Base-by-base conservation (phyloP, 441 rosid species). In the Raphanus hybrid region DNA sequence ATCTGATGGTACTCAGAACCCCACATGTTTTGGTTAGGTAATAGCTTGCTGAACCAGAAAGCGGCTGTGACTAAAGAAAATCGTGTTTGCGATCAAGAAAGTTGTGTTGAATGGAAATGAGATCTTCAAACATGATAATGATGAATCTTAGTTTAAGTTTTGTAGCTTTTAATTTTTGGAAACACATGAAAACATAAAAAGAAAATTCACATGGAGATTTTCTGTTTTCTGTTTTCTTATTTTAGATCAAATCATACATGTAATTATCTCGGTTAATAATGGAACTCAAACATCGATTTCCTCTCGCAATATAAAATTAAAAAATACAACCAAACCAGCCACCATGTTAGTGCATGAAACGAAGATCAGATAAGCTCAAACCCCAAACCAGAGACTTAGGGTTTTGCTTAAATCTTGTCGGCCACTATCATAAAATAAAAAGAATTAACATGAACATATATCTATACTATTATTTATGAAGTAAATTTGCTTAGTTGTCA, bases 361-460 rank as follows among this genome's bases (percentile, higher is more conserved):
- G 74, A 69, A 79, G 69, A 43, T 75, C 63, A 74, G 59, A 64
- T 45, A 48, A 79, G 79, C 82, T 74, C 73, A 55, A 69, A 45
- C 75, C 72, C 75, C 72, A 64, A 74, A 79, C 76, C 71, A 74
- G 78, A 69, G 67, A 55, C 75, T 79, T 55, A 23, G 82, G 78
- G 79, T 63, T 74, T 64, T 74, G 82, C 67, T 79, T 32, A 2
- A 79, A 57, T 55, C 29, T 73, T 79, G 82, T 79, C 82, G 82
- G 82, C 79, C 82, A 79, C 70, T 64, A 64, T 45, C 75, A 79
- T 74, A 45, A 72, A 67, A 68, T 54, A 18, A 64, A n/a, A 29
- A 15, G 6, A 48, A 61, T 37, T 6, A 35, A 72, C 27, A 70
- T 75, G 41, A 67, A 73, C 81, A 73, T 63, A 43, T n/a, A n/a